Percentiles rank a stretch among this genome's conserved stretches.
Evolutionary conservation across 352 stramenopile species (phyloP).

Genomic region (Ochromonadaceae sp.): DNA sequence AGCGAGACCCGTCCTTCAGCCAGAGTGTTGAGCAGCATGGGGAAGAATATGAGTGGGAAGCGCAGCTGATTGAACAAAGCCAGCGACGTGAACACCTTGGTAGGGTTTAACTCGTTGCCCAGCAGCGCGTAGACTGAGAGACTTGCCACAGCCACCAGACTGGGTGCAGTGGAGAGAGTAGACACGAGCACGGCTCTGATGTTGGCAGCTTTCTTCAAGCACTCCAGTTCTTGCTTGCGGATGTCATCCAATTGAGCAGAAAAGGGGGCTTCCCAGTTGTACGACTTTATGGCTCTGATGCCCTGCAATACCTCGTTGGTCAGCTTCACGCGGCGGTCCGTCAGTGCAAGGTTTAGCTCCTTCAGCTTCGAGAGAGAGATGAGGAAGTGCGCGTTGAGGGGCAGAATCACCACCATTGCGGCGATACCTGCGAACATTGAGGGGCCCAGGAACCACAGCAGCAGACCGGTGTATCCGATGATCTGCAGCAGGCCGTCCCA

Average conservation of each 20-base stretch:
- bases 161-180: conserved; percentile 27
- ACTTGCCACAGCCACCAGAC: conserved; percentile 31
- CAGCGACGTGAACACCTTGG: conserved; percentile 65
- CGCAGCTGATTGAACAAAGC: conserved; percentile 43
- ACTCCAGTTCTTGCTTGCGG: conserved; percentile 26
- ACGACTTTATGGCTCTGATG: conserved; percentile 36
- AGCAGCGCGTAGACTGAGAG: conserved; percentile 30
- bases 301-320: conserved; percentile 27
- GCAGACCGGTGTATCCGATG: conserved; percentile 28
- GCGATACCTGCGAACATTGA: conserved; percentile 25
- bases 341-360: conserved; percentile 3
- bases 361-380: conserved; percentile 21
- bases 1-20: conserved; percentile 27
- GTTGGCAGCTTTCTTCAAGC: conserved; percentile 16
- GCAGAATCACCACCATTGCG: conserved; percentile 9
- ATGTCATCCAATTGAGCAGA: conserved; percentile 27
- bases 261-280: conserved; percentile 36
- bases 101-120: conserved; percentile 33
- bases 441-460: conserved; percentile 24
- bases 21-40: conserved; percentile 26
- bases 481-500: conserved; percentile 16
- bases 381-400: conserved; percentile 11
- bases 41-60: conserved; percentile 32
- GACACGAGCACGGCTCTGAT: conserved; percentile 24
- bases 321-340: conserved; percentile 16